These are phyloP conservation scores for Ogataea hybrid DNA, from an alignment of 1,139 yeast genomes.

Conservation along the genomic window DNA sequence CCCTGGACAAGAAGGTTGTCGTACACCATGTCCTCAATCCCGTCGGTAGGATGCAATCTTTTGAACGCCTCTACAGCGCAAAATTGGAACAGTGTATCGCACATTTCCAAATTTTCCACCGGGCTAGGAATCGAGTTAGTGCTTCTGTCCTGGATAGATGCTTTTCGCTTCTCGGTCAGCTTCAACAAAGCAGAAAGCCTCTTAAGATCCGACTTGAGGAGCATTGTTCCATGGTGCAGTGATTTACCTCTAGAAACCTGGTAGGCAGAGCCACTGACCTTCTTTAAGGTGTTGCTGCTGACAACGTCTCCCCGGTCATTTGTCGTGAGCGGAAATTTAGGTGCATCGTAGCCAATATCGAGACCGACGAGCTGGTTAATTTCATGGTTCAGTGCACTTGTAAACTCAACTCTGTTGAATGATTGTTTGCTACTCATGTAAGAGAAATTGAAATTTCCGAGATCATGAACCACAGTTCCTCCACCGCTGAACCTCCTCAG, in stretches of 20 bases:
- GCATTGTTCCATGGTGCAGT: slow-evolving; percentile 97
- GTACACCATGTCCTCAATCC: slow-evolving; percentile 16
- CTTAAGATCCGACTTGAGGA: slow-evolving; percentile 62
- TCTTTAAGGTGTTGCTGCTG: slow-evolving; percentile 43
- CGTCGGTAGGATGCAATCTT: slow-evolving; percentile 33
- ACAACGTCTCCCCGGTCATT: slow-evolving; percentile 83
- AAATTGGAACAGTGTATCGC: slow-evolving; percentile 45
- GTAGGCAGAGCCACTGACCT: slow-evolving; percentile 89
- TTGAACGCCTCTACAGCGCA: slow-evolving; percentile 47
- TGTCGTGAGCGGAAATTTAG: slow-evolving; percentile 39
- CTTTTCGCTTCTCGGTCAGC: slow-evolving; percentile 18
- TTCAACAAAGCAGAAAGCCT: slow-evolving; percentile 57
- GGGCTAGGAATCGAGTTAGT: slow-evolving; percentile 78
- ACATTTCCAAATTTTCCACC: slow-evolving; percentile 61
- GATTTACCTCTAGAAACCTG: slow-evolving; percentile 81
- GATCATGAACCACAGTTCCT: slow-evolving; percentile 94
- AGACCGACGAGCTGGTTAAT: slow-evolving; percentile 38
- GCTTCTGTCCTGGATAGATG: slow-evolving; percentile 51
- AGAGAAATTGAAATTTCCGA: slow-evolving; percentile 88
- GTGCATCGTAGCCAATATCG: slow-evolving; percentile 18
- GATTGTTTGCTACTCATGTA: slow-evolving; percentile 63
- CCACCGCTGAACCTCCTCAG: slow-evolving; percentile 89
- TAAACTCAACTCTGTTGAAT: slow-evolving; percentile 66
- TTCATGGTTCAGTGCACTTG: slow-evolving; percentile 49
- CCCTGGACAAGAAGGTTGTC: slow-evolving; percentile 17